Base-by-base conservation (phyloP, 768 basidiomycete species). In the Gymnopilus junonius region DNA sequence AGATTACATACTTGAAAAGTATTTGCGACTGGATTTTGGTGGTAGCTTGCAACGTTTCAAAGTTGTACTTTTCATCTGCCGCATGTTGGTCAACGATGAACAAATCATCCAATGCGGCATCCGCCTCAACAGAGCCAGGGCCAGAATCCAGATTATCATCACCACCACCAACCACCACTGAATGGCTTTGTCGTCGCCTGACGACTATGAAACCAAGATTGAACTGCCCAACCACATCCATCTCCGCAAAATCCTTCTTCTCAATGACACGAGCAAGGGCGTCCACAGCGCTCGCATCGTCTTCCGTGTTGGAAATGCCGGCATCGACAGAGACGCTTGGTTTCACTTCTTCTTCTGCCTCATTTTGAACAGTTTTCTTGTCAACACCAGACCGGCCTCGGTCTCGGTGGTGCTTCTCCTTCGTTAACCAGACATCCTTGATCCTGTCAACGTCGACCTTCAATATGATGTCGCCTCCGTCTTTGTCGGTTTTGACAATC, bases 1-100 rank as follows among this genome's bases (percentile, higher is more conserved):
- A n/a, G n/a, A n/a, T n/a, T n/a, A n/a, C n/a, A n/a, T 67, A 96
- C 96, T 84, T 83, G 73, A 97, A 86, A 4, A 99, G 80, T 63
- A 80, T 87, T 70, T 99, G 97, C 2, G 92, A 93, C 67, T 92
- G 85, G 61, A 99, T 95, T 55, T 83, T 85, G 11, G 96, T 98
- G n/a, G 89, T 94, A 66, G 86, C 83, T 74, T 99, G 97, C 61
- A 99, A 77, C 1, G 86, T 92, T 80, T 99, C 97, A 72, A 99
- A 99, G 73, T 99, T 99, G 77, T 93, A 98, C 79, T 99, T 99
- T 76, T 99, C 97, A 75, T 99, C 97, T 5, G 94, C 90, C 4
- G 97, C 97, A 75, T 99, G 97, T 72, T 99, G 97, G 70, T 99
- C 97, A 17, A 99, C 85, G 65, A 99, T 95, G 77, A 98, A 99